phyloP scores from a whole-genome alignment of 2,329 filamentous ascomycete genomes.

The Hymenoscyphus salicellus region DNA sequence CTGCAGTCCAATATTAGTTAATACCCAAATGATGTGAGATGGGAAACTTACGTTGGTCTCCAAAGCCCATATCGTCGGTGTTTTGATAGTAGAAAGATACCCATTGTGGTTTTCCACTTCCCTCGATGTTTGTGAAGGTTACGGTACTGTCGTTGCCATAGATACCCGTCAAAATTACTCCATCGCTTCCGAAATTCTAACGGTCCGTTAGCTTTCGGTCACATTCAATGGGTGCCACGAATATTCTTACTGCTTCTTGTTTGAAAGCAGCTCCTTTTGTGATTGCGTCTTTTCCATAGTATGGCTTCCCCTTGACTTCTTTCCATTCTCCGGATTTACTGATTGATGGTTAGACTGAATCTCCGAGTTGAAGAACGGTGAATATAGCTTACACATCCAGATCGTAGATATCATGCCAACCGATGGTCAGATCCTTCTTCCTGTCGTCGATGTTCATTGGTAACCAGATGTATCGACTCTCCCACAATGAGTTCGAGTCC shows the following conservation, averaged over 20 bases:
- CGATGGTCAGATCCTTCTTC: conserved; percentile 47
- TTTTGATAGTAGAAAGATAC: neutral
- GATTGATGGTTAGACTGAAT: neutral
- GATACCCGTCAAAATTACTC: neutral
- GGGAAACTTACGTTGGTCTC: neutral
- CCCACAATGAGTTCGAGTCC: conserved; percentile 56
- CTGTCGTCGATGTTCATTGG: conserved; percentile 51
- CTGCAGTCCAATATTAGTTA: conserved; percentile 18
- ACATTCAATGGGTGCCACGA: neutral
- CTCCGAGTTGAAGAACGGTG: neutral
- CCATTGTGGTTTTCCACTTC: neutral
- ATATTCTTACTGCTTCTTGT: conserved; percentile 53
- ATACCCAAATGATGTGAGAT: neutral
- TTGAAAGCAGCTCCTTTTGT: conserved; percentile 48
- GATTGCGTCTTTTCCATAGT: conserved; percentile 45
- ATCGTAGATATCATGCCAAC: conserved; percentile 57
- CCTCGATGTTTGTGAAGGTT: neutral
- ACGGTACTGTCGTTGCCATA: neutral
- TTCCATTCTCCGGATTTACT: neutral
- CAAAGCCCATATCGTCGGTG: neutral
- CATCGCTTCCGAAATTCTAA: neutral
- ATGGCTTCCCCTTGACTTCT: conserved; percentile 47
- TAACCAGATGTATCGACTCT: conserved; percentile 56
- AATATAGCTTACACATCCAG: conserved; percentile 46
- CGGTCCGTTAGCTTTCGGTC: neutral